Evolutionary conservation across 1,284 basidiomycete species (phyloP), one percentile per base, ranked within the genome.

Genomic region (Vanrija humicola): DNA sequence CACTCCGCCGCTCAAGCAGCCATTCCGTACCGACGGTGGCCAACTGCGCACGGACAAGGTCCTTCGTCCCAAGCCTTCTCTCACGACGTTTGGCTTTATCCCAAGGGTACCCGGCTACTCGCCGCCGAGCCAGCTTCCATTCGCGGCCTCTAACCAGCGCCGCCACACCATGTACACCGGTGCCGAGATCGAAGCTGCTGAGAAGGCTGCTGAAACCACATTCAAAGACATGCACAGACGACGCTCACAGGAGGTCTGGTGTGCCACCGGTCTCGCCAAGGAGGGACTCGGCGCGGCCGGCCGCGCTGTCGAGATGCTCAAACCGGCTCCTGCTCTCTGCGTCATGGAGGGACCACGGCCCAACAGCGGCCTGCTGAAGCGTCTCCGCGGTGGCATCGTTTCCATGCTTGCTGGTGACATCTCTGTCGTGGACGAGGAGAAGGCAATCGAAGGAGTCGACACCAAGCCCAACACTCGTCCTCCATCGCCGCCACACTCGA

Each of bases 231-330:
- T 58, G 28, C 43, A 62, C n/a, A 9, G 7, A 18, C 28, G 3
- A 14, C 19, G 26, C 18, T 64, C 63, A 6, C 61, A 58, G 6
- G 69, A 68, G 52, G 57, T 69, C 12, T 72, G 70, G 69, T 48
- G 69, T 29, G 60, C 62, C 29, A 42, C 21, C 10, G 69, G 70
- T 3, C 70, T 69, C 48, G 70, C 70, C 1, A 57, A 63, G 15
- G 56, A 63, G 39, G 59, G 61, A 19, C 62, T 62, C 1, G 52
- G 56, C 14, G 6, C 63, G 7, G 43, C 61, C 9, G 52, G 62
- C 1, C 54, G 70, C 43, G 64, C 64, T 1, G 56, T 62, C 6
- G 69, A 73, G 45, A 70, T 73, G 66, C 50, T 71, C 45, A 69
- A 69, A 38, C 69, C 68, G 14, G 38, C 54, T 16, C 70, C 70